Conservation (phyloP, 1,139 yeast genomes). For the Saccharomyces pastorianus region DNA sequence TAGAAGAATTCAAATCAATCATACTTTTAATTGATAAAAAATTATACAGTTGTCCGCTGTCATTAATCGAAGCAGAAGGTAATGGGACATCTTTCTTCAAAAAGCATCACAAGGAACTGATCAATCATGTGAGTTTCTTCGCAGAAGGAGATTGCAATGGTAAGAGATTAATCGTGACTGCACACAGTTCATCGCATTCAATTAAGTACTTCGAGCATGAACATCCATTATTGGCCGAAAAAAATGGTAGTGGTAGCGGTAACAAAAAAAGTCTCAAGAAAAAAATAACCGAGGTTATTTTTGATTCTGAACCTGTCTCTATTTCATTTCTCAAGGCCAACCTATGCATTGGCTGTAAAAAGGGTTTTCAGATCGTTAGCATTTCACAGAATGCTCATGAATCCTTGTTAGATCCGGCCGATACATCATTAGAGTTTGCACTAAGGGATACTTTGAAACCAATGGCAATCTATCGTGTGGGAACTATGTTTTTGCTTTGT, state of each 20-base stretch:
- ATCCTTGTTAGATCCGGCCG: constrained; percentile 72
- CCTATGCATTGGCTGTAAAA: constrained; percentile 89
- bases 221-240: constrained; percentile 36
- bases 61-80: constrained; percentile 51
- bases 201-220: constrained; percentile 57
- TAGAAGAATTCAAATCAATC: constrained; percentile 84
- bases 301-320: constrained; percentile 84
- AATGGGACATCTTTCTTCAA: constrained; percentile 43
- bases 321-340: constrained; percentile 83
- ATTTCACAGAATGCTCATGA: constrained; percentile 50
- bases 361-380: constrained; percentile 89
- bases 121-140: constrained; percentile 81
- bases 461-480: constrained; percentile 81
- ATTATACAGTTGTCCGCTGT: constrained; percentile 77
- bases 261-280: constrained; percentile 60
- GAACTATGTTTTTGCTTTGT: constrained; percentile 77
- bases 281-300: constrained; percentile 67
- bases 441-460: constrained; percentile 70
- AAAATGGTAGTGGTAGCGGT: constrained; percentile 21
- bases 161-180: constrained; percentile 80
- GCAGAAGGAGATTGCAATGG: constrained; percentile 91
- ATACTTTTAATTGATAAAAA: constrained; percentile 77
- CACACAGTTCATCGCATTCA: constrained; percentile 64
- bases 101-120: constrained; percentile 67
- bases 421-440: constrained; percentile 57